Evolutionary conservation across 2,329 filamentous ascomycete species (phyloP).

Genomic region (Fusarium phyllophilum): DNA sequence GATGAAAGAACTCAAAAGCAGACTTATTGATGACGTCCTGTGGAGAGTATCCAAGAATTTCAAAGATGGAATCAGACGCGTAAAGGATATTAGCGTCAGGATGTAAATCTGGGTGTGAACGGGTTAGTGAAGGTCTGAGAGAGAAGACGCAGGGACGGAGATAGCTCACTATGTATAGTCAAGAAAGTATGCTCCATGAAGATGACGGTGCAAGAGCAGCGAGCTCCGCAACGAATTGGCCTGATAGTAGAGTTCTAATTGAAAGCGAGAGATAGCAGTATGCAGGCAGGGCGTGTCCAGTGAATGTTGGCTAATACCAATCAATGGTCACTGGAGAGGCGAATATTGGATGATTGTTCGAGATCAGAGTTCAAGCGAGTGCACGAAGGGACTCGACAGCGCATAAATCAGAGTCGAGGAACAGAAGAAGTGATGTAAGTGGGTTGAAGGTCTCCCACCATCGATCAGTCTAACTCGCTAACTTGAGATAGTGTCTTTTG

Average conservation of each 20-base stretch:
- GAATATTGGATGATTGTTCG: background rate
- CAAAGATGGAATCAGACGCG: constrained; percentile 82
- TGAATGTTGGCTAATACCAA: constrained; percentile 29
- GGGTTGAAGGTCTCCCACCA: constrained; percentile 29
- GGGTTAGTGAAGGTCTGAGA: constrained; percentile 2
- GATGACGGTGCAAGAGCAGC: constrained; percentile 26
- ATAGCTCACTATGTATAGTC: constrained; percentile 81
- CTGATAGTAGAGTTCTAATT: background rate
- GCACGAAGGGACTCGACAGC: constrained; percentile 1
- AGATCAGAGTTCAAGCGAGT: background rate
- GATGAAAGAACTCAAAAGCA: constrained; percentile 88
- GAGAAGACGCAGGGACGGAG: background rate
- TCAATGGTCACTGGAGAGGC: constrained; percentile 11
- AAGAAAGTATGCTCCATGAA: constrained; percentile 88
- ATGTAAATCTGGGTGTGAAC: constrained; percentile 64
- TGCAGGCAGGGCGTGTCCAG: constrained; percentile 1
- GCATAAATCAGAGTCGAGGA: constrained; percentile 4
- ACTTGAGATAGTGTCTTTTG: constrained; percentile 24
- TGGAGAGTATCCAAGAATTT: constrained; percentile 83
- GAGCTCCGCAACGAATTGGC: constrained; percentile 24
- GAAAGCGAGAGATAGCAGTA: background rate
- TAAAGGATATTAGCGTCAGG: constrained; percentile 83
- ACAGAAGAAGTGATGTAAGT: constrained; percentile 27
- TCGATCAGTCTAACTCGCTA: constrained; percentile 25
- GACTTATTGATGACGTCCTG: constrained; percentile 80